Conservation (phyloP, 1,139 yeast genomes). For the Candida sanyaensis region DNA sequence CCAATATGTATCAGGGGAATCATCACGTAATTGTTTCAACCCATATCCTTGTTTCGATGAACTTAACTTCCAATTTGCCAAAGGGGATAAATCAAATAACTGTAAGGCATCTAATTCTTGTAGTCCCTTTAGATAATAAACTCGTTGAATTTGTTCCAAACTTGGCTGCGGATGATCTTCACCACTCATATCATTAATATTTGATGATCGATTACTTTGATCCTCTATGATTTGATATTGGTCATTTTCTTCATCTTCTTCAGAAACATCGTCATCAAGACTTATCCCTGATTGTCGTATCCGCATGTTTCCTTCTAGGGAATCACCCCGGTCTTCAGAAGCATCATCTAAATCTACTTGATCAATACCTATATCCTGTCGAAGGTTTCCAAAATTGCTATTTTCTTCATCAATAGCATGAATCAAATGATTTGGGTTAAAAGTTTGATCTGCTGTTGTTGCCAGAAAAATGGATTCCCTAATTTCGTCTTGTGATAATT, state of each 20-base stretch:
- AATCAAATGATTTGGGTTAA: conserved; percentile 11
- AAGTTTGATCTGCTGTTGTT: conserved; percentile 9
- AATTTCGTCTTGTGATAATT: conserved; percentile 36
- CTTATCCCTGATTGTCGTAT: conserved; percentile 4
- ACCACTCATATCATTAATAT: conserved; percentile 1
- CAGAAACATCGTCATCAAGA: conserved; percentile 5
- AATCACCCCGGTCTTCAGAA: neutral
- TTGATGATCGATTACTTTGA: conserved; percentile 4
- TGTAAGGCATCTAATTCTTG: conserved; percentile 60
- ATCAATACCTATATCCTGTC: neutral
- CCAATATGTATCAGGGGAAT: conserved; percentile 80
- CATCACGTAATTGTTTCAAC: conserved; percentile 68
- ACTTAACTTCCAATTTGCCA: conserved; percentile 87
- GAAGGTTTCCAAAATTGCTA: conserved; percentile 11
- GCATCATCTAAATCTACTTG: conserved; percentile 2
- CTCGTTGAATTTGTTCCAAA: conserved; percentile 41
- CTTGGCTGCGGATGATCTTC: conserved; percentile 26
- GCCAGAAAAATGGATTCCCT: conserved; percentile 34
- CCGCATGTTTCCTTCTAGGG: neutral
- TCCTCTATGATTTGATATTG: conserved; percentile 3
- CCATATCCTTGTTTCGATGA: conserved; percentile 77
- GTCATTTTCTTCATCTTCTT: conserved; percentile 3
- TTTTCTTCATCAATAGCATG: conserved; percentile 16
- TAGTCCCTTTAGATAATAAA: conserved; percentile 49
- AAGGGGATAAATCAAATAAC: conserved; percentile 69